These are phyloP conservation scores for Candida methanosorbosa DNA, from an alignment of 805 yeast species.

Conservation along the genomic window DNA sequence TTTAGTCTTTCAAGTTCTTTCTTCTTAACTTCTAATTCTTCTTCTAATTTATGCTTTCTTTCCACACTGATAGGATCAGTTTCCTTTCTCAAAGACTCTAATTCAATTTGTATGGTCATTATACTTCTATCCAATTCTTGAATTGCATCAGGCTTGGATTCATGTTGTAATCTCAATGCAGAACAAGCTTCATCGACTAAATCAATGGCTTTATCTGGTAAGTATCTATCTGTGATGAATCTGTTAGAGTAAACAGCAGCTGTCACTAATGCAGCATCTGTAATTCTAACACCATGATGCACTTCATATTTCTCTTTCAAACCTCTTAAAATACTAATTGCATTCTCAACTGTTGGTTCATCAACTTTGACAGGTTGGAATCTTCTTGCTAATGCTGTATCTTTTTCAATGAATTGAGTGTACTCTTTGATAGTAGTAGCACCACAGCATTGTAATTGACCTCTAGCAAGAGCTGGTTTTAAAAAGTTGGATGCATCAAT, in stretches of 20 bases:
- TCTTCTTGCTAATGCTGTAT: slow-evolving; percentile 90
- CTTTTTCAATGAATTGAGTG: slow-evolving; percentile 88
- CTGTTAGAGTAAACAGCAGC: slow-evolving; percentile 88
- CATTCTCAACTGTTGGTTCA: slow-evolving; percentile 87
- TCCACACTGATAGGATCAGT: slow-evolving; percentile 79
- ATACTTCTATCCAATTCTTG: slow-evolving; percentile 81
- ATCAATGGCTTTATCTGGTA: slow-evolving; percentile 97
- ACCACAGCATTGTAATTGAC: slow-evolving; percentile 86
- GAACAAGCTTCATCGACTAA: slow-evolving; percentile 97
- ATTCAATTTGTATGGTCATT: slow-evolving; percentile 91
- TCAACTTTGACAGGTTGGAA: slow-evolving; percentile 81
- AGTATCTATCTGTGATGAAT: slow-evolving; percentile 81
- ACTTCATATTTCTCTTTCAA: slow-evolving; percentile 91
- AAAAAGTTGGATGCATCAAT: slow-evolving; percentile 91
- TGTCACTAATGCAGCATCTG: slow-evolving; percentile 87
- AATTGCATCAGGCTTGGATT: slow-evolving; percentile 92
- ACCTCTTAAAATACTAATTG: slow-evolving; percentile 88
- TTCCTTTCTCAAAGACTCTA: slow-evolving; percentile 90
- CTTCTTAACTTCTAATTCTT: slow-evolving; percentile 52
- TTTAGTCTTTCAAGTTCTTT: slow-evolving; percentile 66
- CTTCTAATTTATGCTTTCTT: slow-evolving; percentile 65
- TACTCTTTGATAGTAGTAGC: slow-evolving; percentile 95
- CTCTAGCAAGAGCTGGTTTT: slow-evolving; percentile 92
- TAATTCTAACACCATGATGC: slow-evolving; percentile 93
- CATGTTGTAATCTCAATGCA: slow-evolving; percentile 88